These are phyloP conservation scores for Saururus chinensis DNA, from an alignment of 164 flowering plant species.

Conservation along the genomic window DNA sequence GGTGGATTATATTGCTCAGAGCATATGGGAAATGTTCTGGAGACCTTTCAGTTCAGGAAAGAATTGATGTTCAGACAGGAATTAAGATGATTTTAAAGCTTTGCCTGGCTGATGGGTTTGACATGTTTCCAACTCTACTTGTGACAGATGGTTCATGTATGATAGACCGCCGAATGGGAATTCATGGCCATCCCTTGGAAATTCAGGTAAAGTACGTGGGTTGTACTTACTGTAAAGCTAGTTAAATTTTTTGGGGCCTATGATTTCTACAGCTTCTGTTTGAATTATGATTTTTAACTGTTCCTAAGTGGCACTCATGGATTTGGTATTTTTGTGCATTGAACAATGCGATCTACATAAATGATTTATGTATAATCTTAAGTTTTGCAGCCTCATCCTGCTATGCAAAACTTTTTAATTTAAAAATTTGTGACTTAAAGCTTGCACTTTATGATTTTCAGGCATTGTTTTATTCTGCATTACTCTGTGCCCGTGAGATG, in stretches of 20 bases:
- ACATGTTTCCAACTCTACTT: slow-evolving; percentile 71
- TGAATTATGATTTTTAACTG: too few species aligned
- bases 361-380: too few species aligned
- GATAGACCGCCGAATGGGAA: slow-evolving; percentile 87
- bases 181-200: slow-evolving; percentile 85
- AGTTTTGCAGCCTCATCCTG: too few species aligned
- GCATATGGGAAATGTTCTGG: slow-evolving; percentile 80
- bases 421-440: too few species aligned
- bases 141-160: slow-evolving; percentile 84
- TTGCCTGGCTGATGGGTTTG: slow-evolving; percentile 83
- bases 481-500: slow-evolving; percentile 84
- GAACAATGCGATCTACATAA: too few species aligned
- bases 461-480: slow-evolving; percentile 85
- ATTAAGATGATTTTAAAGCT: slow-evolving; percentile 73
- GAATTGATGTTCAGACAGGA: slow-evolving; percentile 81
- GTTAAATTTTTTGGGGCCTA: too few species aligned
- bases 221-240: too few species aligned
- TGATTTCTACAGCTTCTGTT: too few species aligned
- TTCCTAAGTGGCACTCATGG: too few species aligned
- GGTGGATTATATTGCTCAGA: slow-evolving; percentile 79
- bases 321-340: too few species aligned
- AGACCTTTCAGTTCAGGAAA: slow-evolving; percentile 60
- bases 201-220: slow-evolving; percentile 39
- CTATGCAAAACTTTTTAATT: too few species aligned
- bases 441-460: slow-evolving; percentile 14